Evolutionary conservation across 1,284 basidiomycete genomes (phyloP).

Genomic region (Tilletia walkeri): DNA sequence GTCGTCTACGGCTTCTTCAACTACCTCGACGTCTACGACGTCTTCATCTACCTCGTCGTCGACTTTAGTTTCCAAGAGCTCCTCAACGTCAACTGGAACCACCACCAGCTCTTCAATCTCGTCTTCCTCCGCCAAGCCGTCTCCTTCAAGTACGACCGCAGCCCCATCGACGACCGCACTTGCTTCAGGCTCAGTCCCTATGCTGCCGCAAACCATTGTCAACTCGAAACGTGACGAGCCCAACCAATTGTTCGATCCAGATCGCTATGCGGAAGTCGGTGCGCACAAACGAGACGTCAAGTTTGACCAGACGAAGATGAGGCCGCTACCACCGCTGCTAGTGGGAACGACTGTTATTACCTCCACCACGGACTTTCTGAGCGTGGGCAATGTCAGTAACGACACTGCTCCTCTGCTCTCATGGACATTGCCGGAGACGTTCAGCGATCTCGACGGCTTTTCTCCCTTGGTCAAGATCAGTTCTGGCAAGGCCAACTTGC

Average conservation of each 20-base stretch:
- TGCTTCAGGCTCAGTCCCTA: no score
- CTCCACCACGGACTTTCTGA: neutral
- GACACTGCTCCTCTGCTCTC: neutral
- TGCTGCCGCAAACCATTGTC: neutral
- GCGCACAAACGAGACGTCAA: neutral
- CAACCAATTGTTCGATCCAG: neutral
- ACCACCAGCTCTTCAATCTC: neutral
- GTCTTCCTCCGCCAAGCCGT: neutral
- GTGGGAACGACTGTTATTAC: no score
- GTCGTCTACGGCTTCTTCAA: neutral
- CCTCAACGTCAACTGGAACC: no score
- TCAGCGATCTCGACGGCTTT: neutral
- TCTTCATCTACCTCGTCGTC: neutral
- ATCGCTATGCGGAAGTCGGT: neutral
- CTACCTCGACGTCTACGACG: neutral
- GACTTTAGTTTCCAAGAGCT: no score
- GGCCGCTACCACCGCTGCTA: no score
- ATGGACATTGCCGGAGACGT: neutral
- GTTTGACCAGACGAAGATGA: no score
- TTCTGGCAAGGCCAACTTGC: neutral
- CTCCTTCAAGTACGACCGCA: neutral
- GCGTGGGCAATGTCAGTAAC: neutral
- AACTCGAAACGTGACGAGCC: neutral
- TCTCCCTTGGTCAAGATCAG: conserved; percentile 5
- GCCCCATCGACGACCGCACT: no score